Conservation (phyloP, 306 rosid genomes). For the Gastrolobium villosum region DNA sequence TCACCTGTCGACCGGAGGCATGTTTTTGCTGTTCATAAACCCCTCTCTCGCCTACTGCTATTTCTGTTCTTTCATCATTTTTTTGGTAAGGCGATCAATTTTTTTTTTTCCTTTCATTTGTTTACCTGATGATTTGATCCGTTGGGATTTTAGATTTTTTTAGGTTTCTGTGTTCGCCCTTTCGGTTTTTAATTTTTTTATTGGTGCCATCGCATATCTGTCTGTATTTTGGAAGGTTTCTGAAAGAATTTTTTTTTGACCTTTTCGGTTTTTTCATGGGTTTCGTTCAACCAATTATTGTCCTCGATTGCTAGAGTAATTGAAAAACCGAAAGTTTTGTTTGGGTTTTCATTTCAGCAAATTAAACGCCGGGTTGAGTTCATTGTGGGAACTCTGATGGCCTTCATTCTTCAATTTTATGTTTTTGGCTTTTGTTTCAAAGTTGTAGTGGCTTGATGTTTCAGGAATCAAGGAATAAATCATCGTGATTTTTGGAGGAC, state of each 20-base stretch:
- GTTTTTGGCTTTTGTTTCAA: constrained; percentile 21
- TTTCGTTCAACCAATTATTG: neutral
- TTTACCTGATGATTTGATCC: constrained; percentile 17
- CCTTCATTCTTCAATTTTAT: neutral
- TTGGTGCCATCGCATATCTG: neutral
- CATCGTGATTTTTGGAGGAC: constrained; percentile 17
- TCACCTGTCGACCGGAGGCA: constrained; percentile 1
- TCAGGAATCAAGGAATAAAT: constrained; percentile 32
- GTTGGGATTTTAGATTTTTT: constrained; percentile 16
- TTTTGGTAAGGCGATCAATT: constrained; percentile 35
- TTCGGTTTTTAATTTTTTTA: neutral
- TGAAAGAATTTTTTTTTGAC: too few species aligned
- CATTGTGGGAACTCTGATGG: neutral
- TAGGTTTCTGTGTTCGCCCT: neutral
- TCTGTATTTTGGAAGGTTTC: neutral
- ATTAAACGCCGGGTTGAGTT: neutral
- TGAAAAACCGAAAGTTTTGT: neutral
- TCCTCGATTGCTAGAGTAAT: neutral
- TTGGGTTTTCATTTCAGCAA: neutral
- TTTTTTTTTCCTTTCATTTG: neutral
- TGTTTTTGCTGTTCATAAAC: neutral
- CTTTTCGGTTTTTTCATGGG: neutral
- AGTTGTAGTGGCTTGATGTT: constrained; percentile 33
- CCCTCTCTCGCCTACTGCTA: neutral
- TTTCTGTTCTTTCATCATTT: neutral